phyloP scores from a whole-genome alignment of 805 yeast species.

The Candida ponderosae region DNA sequence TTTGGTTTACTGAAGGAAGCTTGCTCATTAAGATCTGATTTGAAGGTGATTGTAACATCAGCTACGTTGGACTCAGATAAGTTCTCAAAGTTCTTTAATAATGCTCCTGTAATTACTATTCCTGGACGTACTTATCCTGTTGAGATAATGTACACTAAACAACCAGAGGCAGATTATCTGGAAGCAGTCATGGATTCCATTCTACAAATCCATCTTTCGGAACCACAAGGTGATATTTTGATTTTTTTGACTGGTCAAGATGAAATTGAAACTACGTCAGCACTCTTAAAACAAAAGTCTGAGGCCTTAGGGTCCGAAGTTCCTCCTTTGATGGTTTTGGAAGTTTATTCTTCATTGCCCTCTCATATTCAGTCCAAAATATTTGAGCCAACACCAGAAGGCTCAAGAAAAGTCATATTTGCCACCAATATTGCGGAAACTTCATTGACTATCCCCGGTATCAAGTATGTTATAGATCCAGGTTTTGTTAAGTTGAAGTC shows the following conservation, averaged over 20 bases:
- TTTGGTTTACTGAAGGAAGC: conserved; percentile 81
- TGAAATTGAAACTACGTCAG: conserved; percentile 88
- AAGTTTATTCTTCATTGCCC: conserved; percentile 88
- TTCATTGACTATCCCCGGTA: conserved; percentile 91
- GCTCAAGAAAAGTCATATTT: conserved; percentile 79
- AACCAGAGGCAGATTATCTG: conserved; percentile 82
- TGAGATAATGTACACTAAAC: conserved; percentile 67
- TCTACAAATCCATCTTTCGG: conserved; percentile 77
- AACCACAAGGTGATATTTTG: conserved; percentile 69
- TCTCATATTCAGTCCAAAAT: conserved; percentile 83
- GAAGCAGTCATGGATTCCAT: conserved; percentile 80
- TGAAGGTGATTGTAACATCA: conserved; percentile 79
- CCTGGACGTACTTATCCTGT: conserved; percentile 94
- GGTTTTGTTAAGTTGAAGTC: conserved; percentile 90
- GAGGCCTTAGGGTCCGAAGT: conserved; percentile 56
- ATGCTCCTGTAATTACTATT: conserved; percentile 75
- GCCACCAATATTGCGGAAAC: conserved; percentile 98
- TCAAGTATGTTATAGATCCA: conserved; percentile 86
- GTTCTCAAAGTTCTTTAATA: conserved; percentile 68
- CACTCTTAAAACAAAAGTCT: conserved; percentile 56
- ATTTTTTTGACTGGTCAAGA: conserved; percentile 90
- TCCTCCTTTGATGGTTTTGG: conserved; percentile 66
- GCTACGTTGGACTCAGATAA: conserved; percentile 91
- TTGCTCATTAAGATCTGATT: conserved; percentile 55
- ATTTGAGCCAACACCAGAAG: conserved; percentile 81